Evolutionary conservation across 345 rosid species (phyloP).

Genomic region (Aurinia saxatilis): DNA sequence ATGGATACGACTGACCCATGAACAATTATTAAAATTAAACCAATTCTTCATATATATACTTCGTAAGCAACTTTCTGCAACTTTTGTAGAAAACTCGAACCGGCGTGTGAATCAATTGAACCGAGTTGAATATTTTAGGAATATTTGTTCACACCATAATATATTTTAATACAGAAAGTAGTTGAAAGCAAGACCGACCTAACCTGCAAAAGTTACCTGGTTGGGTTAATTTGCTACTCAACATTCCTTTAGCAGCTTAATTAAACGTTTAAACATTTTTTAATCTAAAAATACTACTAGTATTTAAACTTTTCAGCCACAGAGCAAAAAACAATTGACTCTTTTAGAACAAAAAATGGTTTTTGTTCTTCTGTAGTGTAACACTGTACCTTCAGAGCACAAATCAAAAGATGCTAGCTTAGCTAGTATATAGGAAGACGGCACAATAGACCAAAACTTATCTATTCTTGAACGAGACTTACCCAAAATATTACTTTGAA

Average conservation of each 20-base stretch:
- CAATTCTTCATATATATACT: no score
- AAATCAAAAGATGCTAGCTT: background rate
- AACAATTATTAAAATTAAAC: no score
- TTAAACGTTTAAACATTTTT: background rate
- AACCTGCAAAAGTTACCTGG: background rate
- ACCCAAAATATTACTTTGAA: background rate
- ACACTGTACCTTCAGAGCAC: background rate
- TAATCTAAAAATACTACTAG: background rate
- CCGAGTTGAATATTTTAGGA: no score
- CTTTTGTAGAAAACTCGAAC: no score
- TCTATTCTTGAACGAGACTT: background rate
- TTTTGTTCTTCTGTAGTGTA: background rate
- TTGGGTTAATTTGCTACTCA: background rate
- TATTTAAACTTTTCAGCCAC: background rate
- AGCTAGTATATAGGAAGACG: constrained; percentile 3
- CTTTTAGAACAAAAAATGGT: background rate
- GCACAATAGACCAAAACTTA: constrained; percentile 3
- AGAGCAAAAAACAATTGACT: background rate
- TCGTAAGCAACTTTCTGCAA: no score
- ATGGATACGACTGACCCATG: no score
- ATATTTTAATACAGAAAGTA: no score
- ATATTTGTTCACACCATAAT: no score
- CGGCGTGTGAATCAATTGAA: no score
- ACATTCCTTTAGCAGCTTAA: background rate
- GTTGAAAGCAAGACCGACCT: no score